Conservation (phyloP, 2,329 filamentous ascomycete genomes). For the Phyllosticta paracitricarpa region DNA sequence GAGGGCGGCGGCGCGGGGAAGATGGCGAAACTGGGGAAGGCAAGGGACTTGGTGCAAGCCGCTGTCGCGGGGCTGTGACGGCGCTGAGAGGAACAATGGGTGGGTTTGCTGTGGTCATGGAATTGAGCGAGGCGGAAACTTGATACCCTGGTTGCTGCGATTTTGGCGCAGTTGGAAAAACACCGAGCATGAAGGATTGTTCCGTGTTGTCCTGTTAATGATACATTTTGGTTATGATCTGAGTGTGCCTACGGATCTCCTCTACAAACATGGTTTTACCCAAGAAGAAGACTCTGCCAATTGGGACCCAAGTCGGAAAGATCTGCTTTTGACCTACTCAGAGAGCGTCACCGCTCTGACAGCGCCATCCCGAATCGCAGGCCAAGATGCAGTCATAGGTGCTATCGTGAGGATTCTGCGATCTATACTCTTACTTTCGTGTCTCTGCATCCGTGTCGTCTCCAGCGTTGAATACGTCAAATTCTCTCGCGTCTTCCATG, state of each 20-base stretch:
- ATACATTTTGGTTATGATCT: neutral
- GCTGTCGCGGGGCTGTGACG: constrained; percentile 38
- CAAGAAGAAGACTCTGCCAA: neutral
- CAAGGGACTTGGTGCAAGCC: constrained; percentile 39
- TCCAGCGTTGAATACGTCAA: constrained; percentile 35
- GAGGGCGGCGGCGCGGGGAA: constrained; percentile 29
- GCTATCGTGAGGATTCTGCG: neutral
- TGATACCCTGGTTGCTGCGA: neutral
- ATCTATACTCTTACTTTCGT: neutral
- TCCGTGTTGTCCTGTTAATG: neutral
- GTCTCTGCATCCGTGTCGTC: constrained; percentile 25
- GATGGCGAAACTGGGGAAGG: constrained; percentile 37
- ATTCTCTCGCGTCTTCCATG: constrained; percentile 31
- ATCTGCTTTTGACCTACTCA: neutral
- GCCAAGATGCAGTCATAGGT: neutral
- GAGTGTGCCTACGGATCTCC: neutral
- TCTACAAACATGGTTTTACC: neutral
- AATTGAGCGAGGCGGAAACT: neutral
- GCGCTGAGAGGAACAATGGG: constrained; percentile 18
- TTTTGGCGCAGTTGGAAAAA: neutral
- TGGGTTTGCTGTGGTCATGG: neutral
- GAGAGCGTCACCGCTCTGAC: neutral
- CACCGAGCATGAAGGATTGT: neutral
- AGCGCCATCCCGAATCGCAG: neutral
- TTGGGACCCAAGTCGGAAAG: neutral